Evolutionary conservation across 306 rosid species (phyloP).

Genomic region (Rubus parviflorus): DNA sequence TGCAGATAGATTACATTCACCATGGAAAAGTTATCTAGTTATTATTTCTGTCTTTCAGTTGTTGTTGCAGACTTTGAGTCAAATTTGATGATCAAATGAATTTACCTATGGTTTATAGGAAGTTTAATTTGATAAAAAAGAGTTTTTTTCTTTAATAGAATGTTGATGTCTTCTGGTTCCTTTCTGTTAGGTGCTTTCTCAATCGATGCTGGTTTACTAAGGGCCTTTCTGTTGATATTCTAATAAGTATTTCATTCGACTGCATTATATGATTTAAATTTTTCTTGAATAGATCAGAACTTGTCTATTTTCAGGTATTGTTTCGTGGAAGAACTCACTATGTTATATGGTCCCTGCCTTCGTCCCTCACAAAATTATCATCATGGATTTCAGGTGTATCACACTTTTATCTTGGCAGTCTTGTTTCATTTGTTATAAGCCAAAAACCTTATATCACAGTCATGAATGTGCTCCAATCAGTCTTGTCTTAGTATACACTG

Average conservation of each 20-base stretch:
- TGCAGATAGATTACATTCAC: neutral
- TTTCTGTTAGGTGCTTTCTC: conserved; percentile 7
- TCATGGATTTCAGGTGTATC: too few species aligned
- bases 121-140: too few species aligned
- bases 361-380: too few species aligned
- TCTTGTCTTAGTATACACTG: neutral
- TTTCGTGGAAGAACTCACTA: conserved; percentile 76
- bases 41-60: neutral
- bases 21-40: neutral
- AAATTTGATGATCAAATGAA: neutral
- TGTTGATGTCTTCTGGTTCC: neutral
- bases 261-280: neutral
- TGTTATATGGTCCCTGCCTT: neutral
- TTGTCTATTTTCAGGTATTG: conserved; percentile 54
- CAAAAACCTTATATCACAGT: neutral
- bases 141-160: neutral
- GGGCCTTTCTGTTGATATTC: neutral
- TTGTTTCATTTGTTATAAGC: neutral
- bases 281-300: neutral
- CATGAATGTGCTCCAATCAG: neutral
- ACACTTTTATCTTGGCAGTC: too few species aligned
- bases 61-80: neutral
- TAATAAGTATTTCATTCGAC: neutral
- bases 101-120: neutral
- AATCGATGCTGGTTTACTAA: conserved; percentile 10